Evolutionary conservation across 805 yeast species (phyloP).

Genomic region (Cyberlindnera xylosilytica): DNA sequence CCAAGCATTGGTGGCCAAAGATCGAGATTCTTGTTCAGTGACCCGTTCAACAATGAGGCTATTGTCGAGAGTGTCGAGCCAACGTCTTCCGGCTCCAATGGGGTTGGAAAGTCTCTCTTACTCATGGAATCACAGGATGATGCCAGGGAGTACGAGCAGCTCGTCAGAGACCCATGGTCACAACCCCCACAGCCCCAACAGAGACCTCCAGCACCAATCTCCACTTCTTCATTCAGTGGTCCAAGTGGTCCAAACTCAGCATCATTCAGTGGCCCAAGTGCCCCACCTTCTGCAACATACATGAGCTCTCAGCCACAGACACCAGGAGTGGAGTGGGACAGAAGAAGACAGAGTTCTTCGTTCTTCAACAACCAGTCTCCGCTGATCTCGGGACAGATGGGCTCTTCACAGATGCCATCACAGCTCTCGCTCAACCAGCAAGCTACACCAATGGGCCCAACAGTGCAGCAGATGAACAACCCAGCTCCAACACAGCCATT

Average conservation of each 20-base stretch:
- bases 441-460: neutral
- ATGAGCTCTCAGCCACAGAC: slow-evolving; percentile 37
- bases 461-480: slow-evolving; percentile 4
- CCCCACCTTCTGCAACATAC: slow-evolving; percentile 15
- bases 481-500: slow-evolving; percentile 15
- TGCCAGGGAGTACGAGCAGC: slow-evolving; percentile 38
- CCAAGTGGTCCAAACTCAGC: too few species aligned
- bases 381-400: slow-evolving; percentile 21
- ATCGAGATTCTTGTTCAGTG: slow-evolving; percentile 68
- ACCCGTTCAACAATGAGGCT: slow-evolving; percentile 46
- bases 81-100: slow-evolving; percentile 28
- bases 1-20: slow-evolving; percentile 56
- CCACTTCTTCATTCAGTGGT: slow-evolving; percentile 5
- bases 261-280: neutral
- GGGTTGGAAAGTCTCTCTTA: slow-evolving; percentile 39
- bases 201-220: slow-evolving; percentile 7
- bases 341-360: slow-evolving; percentile 53
- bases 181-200: slow-evolving; percentile 7
- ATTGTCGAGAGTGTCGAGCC: slow-evolving; percentile 21
- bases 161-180: slow-evolving; percentile 44
- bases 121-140: slow-evolving; percentile 37
- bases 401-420: slow-evolving; percentile 24
- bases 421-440: slow-evolving; percentile 20
- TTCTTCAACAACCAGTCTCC: slow-evolving; percentile 40
- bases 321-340: slow-evolving; percentile 42